These are phyloP conservation scores for Erodium texanum DNA, from an alignment of 441 rosid species.

Conservation along the genomic window DNA sequence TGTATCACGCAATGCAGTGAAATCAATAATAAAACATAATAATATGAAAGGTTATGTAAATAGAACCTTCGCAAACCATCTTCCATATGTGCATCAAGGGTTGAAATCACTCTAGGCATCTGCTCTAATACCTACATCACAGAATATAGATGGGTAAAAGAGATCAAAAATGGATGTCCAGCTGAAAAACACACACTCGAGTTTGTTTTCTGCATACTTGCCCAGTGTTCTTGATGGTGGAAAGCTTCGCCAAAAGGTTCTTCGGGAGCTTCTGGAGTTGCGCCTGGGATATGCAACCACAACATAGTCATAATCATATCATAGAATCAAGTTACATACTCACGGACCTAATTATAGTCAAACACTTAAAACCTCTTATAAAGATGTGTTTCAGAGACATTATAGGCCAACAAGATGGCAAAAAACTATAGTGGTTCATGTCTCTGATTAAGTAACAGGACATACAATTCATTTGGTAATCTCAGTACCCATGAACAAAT, in stretches of 20 bases:
- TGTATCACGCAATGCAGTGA: neutral
- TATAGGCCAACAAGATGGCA: neutral
- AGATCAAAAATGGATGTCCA: slow-evolving; percentile 3
- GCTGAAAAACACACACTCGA: neutral
- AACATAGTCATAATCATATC: neutral
- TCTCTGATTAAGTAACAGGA: neutral
- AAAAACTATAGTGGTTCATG: neutral
- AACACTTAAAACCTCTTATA: neutral
- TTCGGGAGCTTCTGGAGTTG: slow-evolving; percentile 50
- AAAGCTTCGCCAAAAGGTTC: slow-evolving; percentile 45
- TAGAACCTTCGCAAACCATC: slow-evolving; percentile 44
- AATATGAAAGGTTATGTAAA: neutral
- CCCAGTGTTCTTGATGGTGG: slow-evolving; percentile 46
- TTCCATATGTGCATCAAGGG: slow-evolving; percentile 59
- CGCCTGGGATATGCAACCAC: slow-evolving; percentile 27
- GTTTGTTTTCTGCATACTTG: slow-evolving; percentile 29
- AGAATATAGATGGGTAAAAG: neutral
- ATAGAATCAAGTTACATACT: neutral
- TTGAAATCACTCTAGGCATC: slow-evolving; percentile 47
- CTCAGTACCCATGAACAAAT: neutral
- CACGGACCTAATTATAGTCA: neutral
- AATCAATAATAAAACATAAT: neutral
- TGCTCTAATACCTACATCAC: slow-evolving; percentile 42
- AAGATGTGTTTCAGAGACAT: neutral
- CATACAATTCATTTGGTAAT: neutral